Conservation (phyloP, 2,329 filamentous ascomycete genomes). For the Aspergillus hiratsukae region DNA sequence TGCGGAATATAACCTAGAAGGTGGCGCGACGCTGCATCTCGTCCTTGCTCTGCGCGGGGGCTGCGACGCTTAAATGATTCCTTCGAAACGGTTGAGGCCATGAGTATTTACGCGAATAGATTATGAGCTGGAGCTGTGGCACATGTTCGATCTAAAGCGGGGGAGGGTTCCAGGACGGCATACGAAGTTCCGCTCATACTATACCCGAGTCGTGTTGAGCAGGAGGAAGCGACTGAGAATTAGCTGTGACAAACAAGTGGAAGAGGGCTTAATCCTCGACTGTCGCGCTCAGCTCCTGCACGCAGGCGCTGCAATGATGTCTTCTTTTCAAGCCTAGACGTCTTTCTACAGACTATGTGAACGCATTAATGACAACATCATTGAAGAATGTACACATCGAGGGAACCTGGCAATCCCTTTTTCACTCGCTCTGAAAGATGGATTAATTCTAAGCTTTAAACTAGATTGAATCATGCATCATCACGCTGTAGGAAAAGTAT, state of each 20-base stretch:
- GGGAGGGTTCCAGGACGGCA: neutral
- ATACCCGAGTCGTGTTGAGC: neutral
- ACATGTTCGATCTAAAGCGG: neutral
- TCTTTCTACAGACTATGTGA: slow-evolving; percentile 4
- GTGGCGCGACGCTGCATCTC: slow-evolving; percentile 88
- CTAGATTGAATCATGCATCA: neutral
- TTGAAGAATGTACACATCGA: neutral
- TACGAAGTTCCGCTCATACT: neutral
- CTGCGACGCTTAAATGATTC: slow-evolving; percentile 14
- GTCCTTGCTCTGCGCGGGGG: slow-evolving; percentile 92
- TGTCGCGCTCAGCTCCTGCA: neutral
- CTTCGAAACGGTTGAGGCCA: slow-evolving; percentile 8
- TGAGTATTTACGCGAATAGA: slow-evolving; percentile 1
- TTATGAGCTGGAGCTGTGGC: neutral
- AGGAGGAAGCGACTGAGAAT: neutral
- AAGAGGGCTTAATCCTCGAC: neutral
- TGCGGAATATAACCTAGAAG: slow-evolving; percentile 81
- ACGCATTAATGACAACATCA: slow-evolving; percentile 8
- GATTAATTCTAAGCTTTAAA: neutral
- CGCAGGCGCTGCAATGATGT: neutral
- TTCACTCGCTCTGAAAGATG: neutral
- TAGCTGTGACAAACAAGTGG: neutral
- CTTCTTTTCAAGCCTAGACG: neutral
- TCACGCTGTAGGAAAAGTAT: neutral
- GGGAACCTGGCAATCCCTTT: neutral